Evolutionary conservation across 1,284 basidiomycete species (phyloP).

Genomic region (Pseudozyma tsukubaensis): DNA sequence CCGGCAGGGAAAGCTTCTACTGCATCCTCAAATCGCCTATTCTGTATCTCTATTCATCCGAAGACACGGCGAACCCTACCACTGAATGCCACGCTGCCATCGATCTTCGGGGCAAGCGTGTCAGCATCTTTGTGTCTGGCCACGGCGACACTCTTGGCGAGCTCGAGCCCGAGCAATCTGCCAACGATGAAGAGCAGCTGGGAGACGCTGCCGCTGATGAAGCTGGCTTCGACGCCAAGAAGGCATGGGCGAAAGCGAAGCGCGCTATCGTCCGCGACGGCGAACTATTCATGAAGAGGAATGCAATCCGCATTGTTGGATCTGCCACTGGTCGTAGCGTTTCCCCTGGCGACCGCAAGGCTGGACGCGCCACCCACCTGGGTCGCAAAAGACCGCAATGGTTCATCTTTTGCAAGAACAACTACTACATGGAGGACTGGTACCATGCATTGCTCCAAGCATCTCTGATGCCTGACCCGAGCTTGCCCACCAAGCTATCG

Average conservation of each 20-base stretch:
- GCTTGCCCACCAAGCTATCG: constrained; percentile 13
- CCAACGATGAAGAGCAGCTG: constrained; percentile 19
- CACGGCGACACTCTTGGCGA: constrained; percentile 63
- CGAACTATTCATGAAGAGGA: constrained; percentile 66
- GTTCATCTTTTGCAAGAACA: constrained; percentile 66
- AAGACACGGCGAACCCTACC: constrained; percentile 49
- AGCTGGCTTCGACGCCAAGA: constrained; percentile 15
- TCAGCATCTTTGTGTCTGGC: constrained; percentile 60
- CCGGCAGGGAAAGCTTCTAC: constrained; percentile 55
- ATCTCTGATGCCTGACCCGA: constrained; percentile 72
- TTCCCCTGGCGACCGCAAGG: constrained; percentile 20
- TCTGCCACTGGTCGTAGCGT: constrained; percentile 15
- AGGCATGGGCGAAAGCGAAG: constrained; percentile 40
- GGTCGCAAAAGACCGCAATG: constrained; percentile 50
- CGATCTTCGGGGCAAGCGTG: constrained; percentile 61
- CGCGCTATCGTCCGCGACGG: constrained; percentile 55
- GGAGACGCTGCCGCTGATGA: constrained; percentile 20
- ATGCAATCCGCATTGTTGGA: constrained; percentile 63
- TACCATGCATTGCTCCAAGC: constrained; percentile 86
- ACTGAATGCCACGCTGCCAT: constrained; percentile 66
- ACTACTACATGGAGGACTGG: constrained; percentile 80
- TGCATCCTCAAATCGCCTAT: constrained; percentile 65
- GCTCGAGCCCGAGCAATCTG: constrained; percentile 28
- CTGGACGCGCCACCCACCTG: constrained; percentile 4
- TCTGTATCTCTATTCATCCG: constrained; percentile 66